These are phyloP conservation scores for Colletotrichum costaricense DNA, from an alignment of 2,329 filamentous ascomycete species.

Conservation along the genomic window DNA sequence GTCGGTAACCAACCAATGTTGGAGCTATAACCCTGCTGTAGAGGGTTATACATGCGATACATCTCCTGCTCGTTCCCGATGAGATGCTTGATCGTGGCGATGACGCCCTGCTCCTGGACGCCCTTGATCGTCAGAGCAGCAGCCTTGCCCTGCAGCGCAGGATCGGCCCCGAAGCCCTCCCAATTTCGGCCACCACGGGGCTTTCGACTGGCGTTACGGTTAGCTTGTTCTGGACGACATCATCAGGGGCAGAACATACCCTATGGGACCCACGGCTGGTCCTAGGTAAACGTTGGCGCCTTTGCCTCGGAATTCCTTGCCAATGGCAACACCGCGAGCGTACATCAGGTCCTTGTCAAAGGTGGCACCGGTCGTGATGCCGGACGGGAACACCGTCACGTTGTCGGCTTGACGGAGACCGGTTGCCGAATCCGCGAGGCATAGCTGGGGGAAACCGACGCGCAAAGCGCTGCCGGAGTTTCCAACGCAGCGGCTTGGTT, in stretches of 20 bases:
- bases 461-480: conserved; percentile 79
- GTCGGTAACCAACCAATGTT: conserved; percentile 73
- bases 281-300: conserved; percentile 79
- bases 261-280: conserved; percentile 77
- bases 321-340: conserved; percentile 73
- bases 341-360: conserved; percentile 81
- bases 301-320: conserved; percentile 78
- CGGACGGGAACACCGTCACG: conserved; percentile 81
- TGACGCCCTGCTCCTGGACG: conserved; percentile 67
- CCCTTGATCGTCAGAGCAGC: conserved; percentile 84
- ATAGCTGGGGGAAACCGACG: conserved; percentile 78
- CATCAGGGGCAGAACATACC: background rate
- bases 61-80: conserved; percentile 70
- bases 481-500: conserved; percentile 72
- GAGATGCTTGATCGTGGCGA: conserved; percentile 68
- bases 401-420: conserved; percentile 80
- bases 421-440: conserved; percentile 77
- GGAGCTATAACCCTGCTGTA: conserved; percentile 69
- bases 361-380: conserved; percentile 81
- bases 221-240: background rate
- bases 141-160: conserved; percentile 80
- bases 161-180: conserved; percentile 80
- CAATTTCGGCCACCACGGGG: conserved; percentile 79
- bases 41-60: conserved; percentile 69
- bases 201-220: conserved; percentile 61